phyloP scores from a whole-genome alignment of 2,329 filamentous ascomycete genomes.

The Calonectria fujianensis region DNA sequence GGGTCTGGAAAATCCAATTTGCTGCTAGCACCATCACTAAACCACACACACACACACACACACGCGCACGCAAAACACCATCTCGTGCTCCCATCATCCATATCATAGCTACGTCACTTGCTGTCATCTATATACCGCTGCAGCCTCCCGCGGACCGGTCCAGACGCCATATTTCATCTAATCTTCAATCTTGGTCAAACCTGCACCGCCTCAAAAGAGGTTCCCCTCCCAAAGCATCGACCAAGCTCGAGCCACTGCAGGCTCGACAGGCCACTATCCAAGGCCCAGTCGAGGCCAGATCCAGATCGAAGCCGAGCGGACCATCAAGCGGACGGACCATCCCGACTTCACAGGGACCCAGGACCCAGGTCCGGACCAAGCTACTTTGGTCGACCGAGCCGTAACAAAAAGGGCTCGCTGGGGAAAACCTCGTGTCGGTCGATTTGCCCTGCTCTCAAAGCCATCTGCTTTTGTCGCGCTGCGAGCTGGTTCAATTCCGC shows the following conservation, averaged over 20 bases:
- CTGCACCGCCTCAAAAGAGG: conserved; percentile 38
- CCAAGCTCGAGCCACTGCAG: conserved; percentile 49
- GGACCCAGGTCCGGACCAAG: conserved; percentile 42
- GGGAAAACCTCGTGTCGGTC: conserved; percentile 47
- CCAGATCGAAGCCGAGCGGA: conserved; percentile 53
- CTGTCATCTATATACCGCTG: conserved; percentile 18
- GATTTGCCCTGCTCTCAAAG: conserved; percentile 44
- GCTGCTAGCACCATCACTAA: background rate
- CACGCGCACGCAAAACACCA: conserved; percentile 6
- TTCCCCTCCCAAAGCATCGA: conserved; percentile 40
- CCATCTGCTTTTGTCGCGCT: background rate
- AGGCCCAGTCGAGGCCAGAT: conserved; percentile 48
- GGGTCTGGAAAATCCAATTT: conserved; percentile 20
- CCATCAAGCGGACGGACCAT: conserved; percentile 50
- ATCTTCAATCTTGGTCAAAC: conserved; percentile 43
- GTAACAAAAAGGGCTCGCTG: conserved; percentile 40
- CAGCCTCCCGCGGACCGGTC: conserved; percentile 16
- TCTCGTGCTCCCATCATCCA: background rate
- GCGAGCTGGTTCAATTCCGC: conserved; percentile 23
- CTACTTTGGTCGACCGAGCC: conserved; percentile 54
- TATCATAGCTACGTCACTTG: conserved; percentile 9
- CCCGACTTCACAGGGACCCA: conserved; percentile 46
- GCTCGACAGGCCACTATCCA: conserved; percentile 41
- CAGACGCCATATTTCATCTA: conserved; percentile 26
- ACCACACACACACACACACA: background rate